Base-by-base conservation (phyloP, 805 yeast species). In the Danielozyma ontarioensis region DNA sequence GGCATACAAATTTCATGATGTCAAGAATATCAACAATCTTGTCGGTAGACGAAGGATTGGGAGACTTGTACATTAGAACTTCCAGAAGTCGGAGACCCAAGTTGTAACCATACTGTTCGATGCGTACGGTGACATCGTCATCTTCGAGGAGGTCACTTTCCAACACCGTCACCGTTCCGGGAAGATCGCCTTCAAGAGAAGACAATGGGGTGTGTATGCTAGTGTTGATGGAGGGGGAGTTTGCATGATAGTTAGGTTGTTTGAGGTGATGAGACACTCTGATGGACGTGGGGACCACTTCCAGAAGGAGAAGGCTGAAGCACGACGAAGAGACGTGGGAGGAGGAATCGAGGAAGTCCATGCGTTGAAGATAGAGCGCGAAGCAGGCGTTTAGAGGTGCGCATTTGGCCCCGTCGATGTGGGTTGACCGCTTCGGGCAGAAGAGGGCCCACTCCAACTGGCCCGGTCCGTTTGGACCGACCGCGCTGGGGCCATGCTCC, bases 1-100 rank as follows among this genome's bases (percentile, higher is more conserved):
- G 73, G 54, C 97, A 89, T 4, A 93, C 75, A 54, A 86, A 88
- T 59, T 90, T 90, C 86, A 93, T 85, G 25, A 90, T 73, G 43
- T 85, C 89, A 25, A 90, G 59, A 10, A 83, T 69, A 40, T 84
- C 89, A 14, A 64, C 68, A 51, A 80, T 56, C 54, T 75, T 50
- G 33, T 44, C 42, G n/a, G 52, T 63, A 48, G 49, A 67, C n/a
- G n/a, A n/a, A n/a, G n/a, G n/a, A n/a, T n/a, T n/a, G n/a, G n/a
- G n/a, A 50, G 43, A 57, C 32, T 57, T 58, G 41, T 65, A 66
- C 42, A 76, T 55, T 35, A 71, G 61, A 12, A 72, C 62, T 28
- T 74, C 74, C 28, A 74, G 69, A 29, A 71, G 61, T 39, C 73
- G 76, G 11, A 68, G 58, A 1, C 95, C 95, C 2, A 85, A 67